Conservation (phyloP, 495 filamentous ascomycete genomes). For the Penicillium lagena region DNA sequence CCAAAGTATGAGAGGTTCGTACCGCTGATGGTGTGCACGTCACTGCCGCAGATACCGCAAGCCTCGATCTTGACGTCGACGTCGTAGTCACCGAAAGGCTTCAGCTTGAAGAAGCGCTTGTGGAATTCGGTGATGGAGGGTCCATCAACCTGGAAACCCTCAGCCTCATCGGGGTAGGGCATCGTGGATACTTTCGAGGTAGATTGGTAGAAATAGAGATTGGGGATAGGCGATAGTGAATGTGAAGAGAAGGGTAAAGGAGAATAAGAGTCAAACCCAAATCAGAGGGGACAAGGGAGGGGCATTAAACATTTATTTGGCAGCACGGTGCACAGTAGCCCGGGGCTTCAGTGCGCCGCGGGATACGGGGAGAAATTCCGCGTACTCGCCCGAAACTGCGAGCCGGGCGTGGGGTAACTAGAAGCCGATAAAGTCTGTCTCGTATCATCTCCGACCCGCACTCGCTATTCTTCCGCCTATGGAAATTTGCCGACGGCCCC, state of each 20-base stretch:
- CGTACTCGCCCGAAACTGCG: too few species aligned
- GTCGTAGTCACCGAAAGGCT: conserved; percentile 69
- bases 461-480: conserved; percentile 10
- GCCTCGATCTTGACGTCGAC: conserved; percentile 66
- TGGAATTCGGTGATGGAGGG: conserved; percentile 56
- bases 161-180: conserved; percentile 71
- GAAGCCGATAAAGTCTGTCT: background rate
- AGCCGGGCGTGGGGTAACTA: too few species aligned
- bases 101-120: conserved; percentile 67
- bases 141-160: conserved; percentile 65
- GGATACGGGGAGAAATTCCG: background rate
- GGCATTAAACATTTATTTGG: background rate
- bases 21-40: conserved; percentile 70
- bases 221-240: background rate
- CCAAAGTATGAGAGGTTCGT: background rate
- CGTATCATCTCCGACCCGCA: conserved; percentile 10
- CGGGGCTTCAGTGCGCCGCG: too few species aligned
- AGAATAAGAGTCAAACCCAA: background rate
- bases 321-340: too few species aligned
- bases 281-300: conserved; percentile 2
- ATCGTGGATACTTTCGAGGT: conserved; percentile 30
- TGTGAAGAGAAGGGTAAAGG: background rate
- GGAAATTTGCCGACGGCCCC: background rate
- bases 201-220: background rate
- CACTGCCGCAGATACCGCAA: conserved; percentile 75